Evolutionary conservation across 257 asterid genomes (phyloP), one percentile per base, ranked within the genome.

Genomic region (Anisodus tanguticus): DNA sequence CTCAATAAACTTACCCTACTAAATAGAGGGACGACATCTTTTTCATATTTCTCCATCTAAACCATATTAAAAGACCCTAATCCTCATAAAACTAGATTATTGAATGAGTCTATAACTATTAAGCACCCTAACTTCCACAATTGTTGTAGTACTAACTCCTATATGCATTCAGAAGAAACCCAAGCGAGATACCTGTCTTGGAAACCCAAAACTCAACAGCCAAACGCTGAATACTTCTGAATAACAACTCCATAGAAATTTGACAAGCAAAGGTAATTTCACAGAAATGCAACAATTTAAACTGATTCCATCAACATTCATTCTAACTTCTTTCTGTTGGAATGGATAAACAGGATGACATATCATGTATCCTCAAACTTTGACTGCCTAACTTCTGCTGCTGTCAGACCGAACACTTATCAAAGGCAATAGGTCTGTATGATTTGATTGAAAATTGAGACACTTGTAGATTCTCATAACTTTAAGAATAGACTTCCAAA

Each of bases 371-470:
- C 57, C 79, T 71, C 79, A 43, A 71, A 43, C 9, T 43, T 45
- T 71, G 31, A 71, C 57, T 71, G 35, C 39, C 5, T 9, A 45
- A n/a, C 80, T 71, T 71, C 80, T 71, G 58, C 58, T 71, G n/a
- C 80, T 71, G 39, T 71, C 58, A 16, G 6, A 71, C 58, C 57
- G 3, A 71, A 47, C 58, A 71, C 58, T 71, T 19, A 17, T 45
- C 80, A 45, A n/a, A 45, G 39, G 58, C 79, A 71, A 71, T 43
- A 45, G 9, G 16, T 51, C 16, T 17, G 80, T 45, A 71, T 71
- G 17, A 71, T 71, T 71, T 71, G 58, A 19, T 71, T 10, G 17
- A 71, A 43, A 71, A 45, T n/a, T 71, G 80, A 41, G 79, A 71
- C 39, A 70, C 57, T 70, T 43, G 51, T 41, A 41, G 79, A 43